phyloP scores from a whole-genome alignment of 1,139 yeast genomes.

The Hyphopichia buzzinii region DNA sequence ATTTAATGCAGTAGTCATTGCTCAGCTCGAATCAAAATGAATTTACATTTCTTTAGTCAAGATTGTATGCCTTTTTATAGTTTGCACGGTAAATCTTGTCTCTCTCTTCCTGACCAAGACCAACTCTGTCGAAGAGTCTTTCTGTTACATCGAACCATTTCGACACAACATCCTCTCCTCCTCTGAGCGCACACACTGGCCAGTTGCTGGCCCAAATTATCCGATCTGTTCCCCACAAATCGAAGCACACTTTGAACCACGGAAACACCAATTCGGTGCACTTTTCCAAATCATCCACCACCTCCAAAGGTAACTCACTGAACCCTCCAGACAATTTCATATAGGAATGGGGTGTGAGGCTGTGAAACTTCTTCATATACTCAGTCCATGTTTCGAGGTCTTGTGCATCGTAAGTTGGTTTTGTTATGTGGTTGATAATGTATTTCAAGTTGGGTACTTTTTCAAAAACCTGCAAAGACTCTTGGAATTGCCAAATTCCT shows the following conservation, averaged over 20 bases:
- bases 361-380: constrained; percentile 16
- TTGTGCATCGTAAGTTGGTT: constrained; percentile 26
- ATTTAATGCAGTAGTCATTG: too few species aligned
- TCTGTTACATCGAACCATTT: constrained; percentile 17
- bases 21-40: too few species aligned
- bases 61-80: constrained; percentile 12
- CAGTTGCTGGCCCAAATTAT: constrained; percentile 45
- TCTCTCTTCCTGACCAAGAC: constrained; percentile 8
- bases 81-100: constrained; percentile 10
- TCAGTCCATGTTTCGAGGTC: constrained; percentile 17
- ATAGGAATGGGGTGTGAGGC: constrained; percentile 22
- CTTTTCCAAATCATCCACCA: constrained; percentile 9
- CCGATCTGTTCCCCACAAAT: constrained; percentile 26
- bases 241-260: constrained; percentile 24
- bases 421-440: constrained; percentile 38
- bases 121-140: constrained; percentile 12
- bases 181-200: constrained; percentile 35
- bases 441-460: constrained; percentile 22
- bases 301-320: constrained; percentile 28
- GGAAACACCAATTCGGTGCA: constrained; percentile 23
- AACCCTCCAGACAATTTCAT: constrained; percentile 43
- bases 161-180: constrained; percentile 10
- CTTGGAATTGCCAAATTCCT: constrained; percentile 39
- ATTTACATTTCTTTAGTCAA: constrained; percentile 1
- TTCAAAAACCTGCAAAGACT: constrained; percentile 19